Evolutionary conservation across 768 basidiomycete species (phyloP).

Genomic region (Erythrobasidium yunnanense): DNA sequence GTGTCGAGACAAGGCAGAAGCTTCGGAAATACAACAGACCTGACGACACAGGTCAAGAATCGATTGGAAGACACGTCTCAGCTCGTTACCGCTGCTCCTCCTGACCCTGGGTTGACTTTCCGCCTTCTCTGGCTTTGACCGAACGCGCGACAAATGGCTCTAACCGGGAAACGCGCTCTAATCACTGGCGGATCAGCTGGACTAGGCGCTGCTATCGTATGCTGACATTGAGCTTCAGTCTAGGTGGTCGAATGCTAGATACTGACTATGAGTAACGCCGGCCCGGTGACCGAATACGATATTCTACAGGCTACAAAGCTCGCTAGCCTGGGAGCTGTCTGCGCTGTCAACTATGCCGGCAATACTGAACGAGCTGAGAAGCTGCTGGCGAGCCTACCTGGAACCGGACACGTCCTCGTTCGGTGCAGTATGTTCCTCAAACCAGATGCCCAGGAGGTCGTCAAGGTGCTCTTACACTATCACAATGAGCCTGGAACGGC

Average conservation of each 20-base stretch:
- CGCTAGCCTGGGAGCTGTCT: background rate
- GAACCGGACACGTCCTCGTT: conserved; percentile 4
- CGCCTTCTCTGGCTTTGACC: too few species aligned
- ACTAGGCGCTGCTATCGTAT: background rate
- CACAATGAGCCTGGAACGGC: background rate
- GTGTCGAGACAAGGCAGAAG: too few species aligned
- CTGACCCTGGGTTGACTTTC: too few species aligned
- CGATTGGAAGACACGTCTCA: too few species aligned
- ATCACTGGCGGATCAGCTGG: background rate
- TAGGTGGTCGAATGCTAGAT: background rate
- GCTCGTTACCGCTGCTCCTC: too few species aligned
- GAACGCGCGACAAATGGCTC: too few species aligned
- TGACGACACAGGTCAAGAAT: too few species aligned
- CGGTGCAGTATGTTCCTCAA: background rate
- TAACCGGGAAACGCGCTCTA: background rate
- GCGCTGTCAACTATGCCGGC: conserved; percentile 2
- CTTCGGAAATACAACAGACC: too few species aligned
- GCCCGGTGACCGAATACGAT: background rate
- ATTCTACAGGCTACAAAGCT: background rate
- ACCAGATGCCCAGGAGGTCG: background rate
- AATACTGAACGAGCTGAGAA: background rate
- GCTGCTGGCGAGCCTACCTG: background rate
- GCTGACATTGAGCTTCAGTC: background rate
- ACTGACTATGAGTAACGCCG: background rate
- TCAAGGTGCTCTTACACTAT: background rate